Conservation (phyloP, 2,329 filamentous ascomycete genomes). For the Coniella vitis region DNA sequence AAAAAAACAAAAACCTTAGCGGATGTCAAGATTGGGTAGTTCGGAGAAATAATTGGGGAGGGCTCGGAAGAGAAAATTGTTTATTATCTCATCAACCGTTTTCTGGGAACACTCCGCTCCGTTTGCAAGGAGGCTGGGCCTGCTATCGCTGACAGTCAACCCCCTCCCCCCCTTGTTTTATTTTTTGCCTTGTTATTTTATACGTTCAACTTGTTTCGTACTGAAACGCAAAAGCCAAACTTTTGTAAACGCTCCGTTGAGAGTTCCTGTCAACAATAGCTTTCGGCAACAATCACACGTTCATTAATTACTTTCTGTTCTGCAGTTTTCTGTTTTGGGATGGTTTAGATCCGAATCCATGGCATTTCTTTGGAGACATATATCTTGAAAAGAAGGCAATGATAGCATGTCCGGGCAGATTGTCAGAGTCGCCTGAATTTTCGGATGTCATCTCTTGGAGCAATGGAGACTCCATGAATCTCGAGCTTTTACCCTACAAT, state of each 20-base stretch:
- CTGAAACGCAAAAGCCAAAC: conserved; percentile 1
- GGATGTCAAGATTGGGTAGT: neutral
- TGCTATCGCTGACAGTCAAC: neutral
- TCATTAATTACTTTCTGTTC: too few relatives aligned
- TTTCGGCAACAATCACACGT: neutral
- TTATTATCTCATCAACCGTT: conserved; percentile 1
- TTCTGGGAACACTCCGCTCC: neutral
- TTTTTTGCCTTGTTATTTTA: too few relatives aligned
- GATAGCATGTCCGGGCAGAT: too few relatives aligned
- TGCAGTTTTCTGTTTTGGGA: too few relatives aligned
- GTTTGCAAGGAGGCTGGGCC: neutral
- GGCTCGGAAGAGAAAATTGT: conserved; percentile 2
- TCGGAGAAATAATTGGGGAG: conserved; percentile 5
- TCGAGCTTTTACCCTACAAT: too few relatives aligned
- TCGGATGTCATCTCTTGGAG: too few relatives aligned
- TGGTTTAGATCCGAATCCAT: too few relatives aligned
- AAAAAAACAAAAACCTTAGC: neutral
- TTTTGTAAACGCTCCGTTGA: neutral
- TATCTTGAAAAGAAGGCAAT: too few relatives aligned
- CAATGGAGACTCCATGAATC: too few relatives aligned
- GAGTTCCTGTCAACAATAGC: neutral
- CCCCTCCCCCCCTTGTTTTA: neutral
- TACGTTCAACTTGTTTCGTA: neutral
- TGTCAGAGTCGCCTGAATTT: too few relatives aligned
- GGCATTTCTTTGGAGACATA: too few relatives aligned